A percentile compares a stretch with the other conserved stretches of the same genome.
Evolutionary conservation across 306 rosid species (phyloP).

Genomic region (Erythrophleum fordii): DNA sequence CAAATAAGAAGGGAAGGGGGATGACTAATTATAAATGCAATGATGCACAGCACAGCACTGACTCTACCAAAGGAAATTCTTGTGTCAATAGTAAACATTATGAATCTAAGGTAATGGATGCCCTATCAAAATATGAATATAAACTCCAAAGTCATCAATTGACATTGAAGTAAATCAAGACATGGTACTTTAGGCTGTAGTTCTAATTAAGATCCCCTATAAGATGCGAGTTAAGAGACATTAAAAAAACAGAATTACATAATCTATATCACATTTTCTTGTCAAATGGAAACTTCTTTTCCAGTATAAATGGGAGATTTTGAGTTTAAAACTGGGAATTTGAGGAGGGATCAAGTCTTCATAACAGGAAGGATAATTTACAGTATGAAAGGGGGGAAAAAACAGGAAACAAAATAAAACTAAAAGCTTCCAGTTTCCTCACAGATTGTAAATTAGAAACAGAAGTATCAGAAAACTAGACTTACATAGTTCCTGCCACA

Average conservation of each 20-base stretch:
- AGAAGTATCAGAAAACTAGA: neutral
- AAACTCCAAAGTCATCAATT: neutral
- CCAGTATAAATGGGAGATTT: neutral
- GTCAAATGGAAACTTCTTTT: constrained; percentile 8
- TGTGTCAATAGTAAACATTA: neutral
- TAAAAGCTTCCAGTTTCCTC: constrained; percentile 12
- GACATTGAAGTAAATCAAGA: neutral
- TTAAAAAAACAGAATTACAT: neutral
- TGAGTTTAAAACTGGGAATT: constrained; percentile 14
- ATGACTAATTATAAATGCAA: neutral
- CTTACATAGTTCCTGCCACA: constrained; percentile 98
- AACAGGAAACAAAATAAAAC: constrained; percentile 1
- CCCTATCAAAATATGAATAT: neutral
- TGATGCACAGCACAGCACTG: constrained; percentile 29
- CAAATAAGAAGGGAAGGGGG: neutral
- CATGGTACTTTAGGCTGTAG: neutral
- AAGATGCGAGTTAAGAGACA: neutral
- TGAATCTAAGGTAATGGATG: neutral
- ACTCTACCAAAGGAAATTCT: constrained; percentile 17
- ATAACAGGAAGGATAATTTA: constrained; percentile 9
- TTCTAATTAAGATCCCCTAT: neutral
- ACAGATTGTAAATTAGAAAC: constrained; percentile 4
- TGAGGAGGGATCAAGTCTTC: neutral
- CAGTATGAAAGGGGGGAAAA: constrained; percentile 12
- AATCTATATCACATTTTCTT: neutral